Evolutionary conservation across 345 rosid species (phyloP).

Genomic region (Acer yangbiense): DNA sequence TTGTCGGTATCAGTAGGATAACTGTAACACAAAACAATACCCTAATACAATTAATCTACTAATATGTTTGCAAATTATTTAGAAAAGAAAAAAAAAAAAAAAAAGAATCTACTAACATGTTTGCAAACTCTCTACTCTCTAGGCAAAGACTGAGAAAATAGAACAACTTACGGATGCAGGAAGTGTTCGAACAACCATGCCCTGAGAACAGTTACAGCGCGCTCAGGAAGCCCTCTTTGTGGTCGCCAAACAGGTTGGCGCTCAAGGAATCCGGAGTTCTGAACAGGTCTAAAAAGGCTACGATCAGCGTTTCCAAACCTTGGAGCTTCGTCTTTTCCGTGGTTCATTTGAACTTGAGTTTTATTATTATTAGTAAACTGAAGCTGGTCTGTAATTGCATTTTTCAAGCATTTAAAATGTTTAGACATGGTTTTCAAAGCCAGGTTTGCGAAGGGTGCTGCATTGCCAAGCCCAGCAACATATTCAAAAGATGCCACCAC

Average conservation of each 20-base stretch:
- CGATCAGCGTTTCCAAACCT: slow-evolving; percentile 50
- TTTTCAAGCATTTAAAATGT: slow-evolving; percentile 76
- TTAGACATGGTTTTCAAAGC: slow-evolving; percentile 78
- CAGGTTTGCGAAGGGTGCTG: slow-evolving; percentile 73
- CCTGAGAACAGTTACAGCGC: slow-evolving; percentile 75
- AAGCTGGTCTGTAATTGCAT: slow-evolving; percentile 77
- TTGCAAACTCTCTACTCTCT: no score
- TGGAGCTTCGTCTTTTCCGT: slow-evolving; percentile 48
- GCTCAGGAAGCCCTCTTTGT: slow-evolving; percentile 90
- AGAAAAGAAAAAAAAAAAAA: slow-evolving; percentile 2
- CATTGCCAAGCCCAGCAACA: slow-evolving; percentile 83
- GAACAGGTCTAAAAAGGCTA: slow-evolving; percentile 36
- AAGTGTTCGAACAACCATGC: slow-evolving; percentile 94
- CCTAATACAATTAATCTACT: background rate
- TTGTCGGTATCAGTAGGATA: slow-evolving; percentile 94
- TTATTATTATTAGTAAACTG: slow-evolving; percentile 45
- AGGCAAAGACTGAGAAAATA: background rate
- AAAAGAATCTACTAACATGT: background rate
- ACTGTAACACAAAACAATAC: slow-evolving; percentile 40
- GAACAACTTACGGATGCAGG: slow-evolving; percentile 80
- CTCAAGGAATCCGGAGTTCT: slow-evolving; percentile 47
- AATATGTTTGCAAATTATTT: background rate
- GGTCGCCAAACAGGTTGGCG: slow-evolving; percentile 92
- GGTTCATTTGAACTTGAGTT: slow-evolving; percentile 34
- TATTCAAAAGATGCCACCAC: slow-evolving; percentile 77